Evolutionary conservation across 2,329 filamentous ascomycete genomes (phyloP).

Genomic region (Venturia carpophila): DNA sequence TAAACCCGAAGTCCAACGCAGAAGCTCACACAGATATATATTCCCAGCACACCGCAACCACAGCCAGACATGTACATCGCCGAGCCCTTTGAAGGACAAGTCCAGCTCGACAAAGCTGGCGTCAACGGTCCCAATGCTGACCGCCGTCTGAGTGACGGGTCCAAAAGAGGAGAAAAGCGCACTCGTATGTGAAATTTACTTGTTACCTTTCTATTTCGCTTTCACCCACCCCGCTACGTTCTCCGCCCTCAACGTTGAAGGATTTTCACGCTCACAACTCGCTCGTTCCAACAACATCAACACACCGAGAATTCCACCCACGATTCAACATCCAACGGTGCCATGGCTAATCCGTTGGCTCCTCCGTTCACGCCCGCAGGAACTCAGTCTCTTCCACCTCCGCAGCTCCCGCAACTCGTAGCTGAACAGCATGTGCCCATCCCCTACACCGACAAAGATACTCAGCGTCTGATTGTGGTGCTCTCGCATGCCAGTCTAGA

Average conservation of each 20-base stretch:
- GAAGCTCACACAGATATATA: neutral
- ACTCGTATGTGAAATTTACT: neutral
- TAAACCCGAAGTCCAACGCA: neutral
- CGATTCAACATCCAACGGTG: constrained; percentile 8
- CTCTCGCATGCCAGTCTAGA: constrained; percentile 95
- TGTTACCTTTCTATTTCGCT: neutral
- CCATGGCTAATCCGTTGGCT: constrained; percentile 11
- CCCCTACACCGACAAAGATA: constrained; percentile 77
- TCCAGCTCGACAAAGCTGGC: constrained; percentile 1
- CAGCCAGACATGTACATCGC: constrained; percentile 1
- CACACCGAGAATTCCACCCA: neutral
- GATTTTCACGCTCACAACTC: neutral
- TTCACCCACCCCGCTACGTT: neutral
- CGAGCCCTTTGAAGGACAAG: neutral
- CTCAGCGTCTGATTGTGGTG: constrained; percentile 86
- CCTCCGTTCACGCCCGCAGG: constrained; percentile 13
- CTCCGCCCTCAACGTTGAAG: neutral
- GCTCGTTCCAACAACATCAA: neutral
- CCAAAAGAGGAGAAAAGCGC: neutral
- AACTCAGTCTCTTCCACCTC: constrained; percentile 91
- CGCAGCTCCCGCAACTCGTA: constrained; percentile 80
- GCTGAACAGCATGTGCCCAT: constrained; percentile 89
- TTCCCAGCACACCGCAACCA: neutral
- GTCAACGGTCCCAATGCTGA: neutral
- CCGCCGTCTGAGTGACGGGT: neutral